Conservation (phyloP, 257 asterid species). For the Gentiana dahurica region DNA sequence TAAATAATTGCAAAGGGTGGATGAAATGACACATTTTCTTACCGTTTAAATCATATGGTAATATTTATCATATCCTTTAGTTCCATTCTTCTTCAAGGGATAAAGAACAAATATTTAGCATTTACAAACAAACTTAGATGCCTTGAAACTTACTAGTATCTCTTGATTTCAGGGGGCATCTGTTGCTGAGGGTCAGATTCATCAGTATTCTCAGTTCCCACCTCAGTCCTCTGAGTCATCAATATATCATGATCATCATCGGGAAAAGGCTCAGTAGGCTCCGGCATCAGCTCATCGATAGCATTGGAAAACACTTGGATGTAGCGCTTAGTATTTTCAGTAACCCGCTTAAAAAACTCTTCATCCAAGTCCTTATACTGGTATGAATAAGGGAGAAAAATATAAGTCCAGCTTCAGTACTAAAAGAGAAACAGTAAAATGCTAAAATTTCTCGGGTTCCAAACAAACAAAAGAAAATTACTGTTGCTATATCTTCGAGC, state of each 20-base stretch:
- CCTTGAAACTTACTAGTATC: constrained; percentile 56
- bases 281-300: constrained; percentile 88
- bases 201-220: constrained; percentile 52
- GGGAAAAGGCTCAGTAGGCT: constrained; percentile 74
- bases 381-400: constrained; percentile 1
- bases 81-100: too few species aligned
- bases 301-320: constrained; percentile 72
- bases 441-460: neutral
- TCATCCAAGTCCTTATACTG: constrained; percentile 87
- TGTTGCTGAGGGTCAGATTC: constrained; percentile 60
- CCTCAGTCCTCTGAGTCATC: constrained; percentile 77
- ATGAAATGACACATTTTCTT: too few species aligned
- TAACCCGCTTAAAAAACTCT: constrained; percentile 62
- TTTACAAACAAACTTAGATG: neutral
- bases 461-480: constrained; percentile 15
- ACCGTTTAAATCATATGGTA: too few species aligned
- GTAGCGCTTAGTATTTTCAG: constrained; percentile 76
- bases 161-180: constrained; percentile 89
- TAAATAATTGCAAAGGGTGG: too few species aligned
- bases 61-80: too few species aligned
- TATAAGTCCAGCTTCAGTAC: constrained; percentile 1
- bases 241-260: constrained; percentile 80
- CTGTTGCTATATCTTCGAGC: constrained; percentile 71
- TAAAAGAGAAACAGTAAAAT: neutral
- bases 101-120: neutral